Percentiles rank a stretch among this genome's conserved stretches.
Conservation (phyloP, 2,329 filamentous ascomycete species). For the Trichoderma sp. region DNA sequence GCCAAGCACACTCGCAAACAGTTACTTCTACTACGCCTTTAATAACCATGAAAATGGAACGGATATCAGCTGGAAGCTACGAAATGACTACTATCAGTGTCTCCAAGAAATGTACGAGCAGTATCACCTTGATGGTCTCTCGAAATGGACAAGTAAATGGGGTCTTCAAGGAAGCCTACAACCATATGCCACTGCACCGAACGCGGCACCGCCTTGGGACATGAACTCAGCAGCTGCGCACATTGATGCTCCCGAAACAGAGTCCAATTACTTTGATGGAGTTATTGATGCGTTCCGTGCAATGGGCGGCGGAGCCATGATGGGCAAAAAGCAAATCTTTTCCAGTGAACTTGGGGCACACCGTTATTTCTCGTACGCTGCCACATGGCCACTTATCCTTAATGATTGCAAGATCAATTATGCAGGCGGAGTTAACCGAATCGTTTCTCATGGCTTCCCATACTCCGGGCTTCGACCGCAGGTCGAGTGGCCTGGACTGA, state of each 20-base stretch:
- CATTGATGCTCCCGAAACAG: constrained; percentile 9
- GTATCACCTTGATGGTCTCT: background rate
- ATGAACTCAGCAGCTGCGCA: constrained; percentile 8
- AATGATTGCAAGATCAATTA: constrained; percentile 14
- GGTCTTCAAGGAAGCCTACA: background rate
- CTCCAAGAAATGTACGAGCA: constrained; percentile 4
- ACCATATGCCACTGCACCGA: constrained; percentile 3
- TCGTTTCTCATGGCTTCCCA: background rate
- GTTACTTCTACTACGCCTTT: constrained; percentile 9
- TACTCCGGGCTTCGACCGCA: constrained; percentile 6
- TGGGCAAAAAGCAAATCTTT: constrained; percentile 12
- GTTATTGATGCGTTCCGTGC: constrained; percentile 5
- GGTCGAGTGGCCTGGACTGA: constrained; percentile 1
- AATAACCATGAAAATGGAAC: background rate
- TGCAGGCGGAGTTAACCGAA: background rate
- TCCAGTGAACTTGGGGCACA: constrained; percentile 1
- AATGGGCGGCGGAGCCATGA: constrained; percentile 2
- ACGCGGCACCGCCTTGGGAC: constrained; percentile 1
- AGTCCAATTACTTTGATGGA: constrained; percentile 10
- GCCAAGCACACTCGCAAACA: background rate
- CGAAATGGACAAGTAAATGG: constrained; percentile 8
- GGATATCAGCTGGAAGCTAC: constrained; percentile 8
- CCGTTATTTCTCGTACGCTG: background rate
- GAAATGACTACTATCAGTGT: constrained; percentile 11
- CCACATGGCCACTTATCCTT: constrained; percentile 3